These are phyloP conservation scores for Sechiopsis laciniata DNA, from an alignment of 306 rosid genomes.

Conservation along the genomic window DNA sequence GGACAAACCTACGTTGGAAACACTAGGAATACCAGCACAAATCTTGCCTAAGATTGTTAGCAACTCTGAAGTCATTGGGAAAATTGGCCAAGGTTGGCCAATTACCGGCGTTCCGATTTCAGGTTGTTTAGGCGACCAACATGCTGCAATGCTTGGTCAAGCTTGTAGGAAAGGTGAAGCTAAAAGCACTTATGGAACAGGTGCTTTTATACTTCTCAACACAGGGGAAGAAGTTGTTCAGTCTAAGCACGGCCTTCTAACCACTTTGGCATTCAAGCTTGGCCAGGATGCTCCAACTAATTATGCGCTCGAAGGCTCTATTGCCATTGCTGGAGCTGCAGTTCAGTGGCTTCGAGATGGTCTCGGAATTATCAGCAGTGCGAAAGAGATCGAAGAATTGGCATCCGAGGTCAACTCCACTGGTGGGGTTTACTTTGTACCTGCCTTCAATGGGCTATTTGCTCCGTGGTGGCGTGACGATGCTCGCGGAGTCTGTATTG, in stretches of 20 bases:
- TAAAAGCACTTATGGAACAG: conserved; percentile 86
- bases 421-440: conserved; percentile 84
- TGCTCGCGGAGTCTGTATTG: conserved; percentile 84
- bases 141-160: conserved; percentile 88
- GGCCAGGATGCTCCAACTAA: conserved; percentile 54
- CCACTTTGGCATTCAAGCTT: conserved; percentile 76
- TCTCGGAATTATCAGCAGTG: conserved; percentile 58
- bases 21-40: conserved; percentile 47
- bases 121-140: conserved; percentile 93
- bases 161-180: conserved; percentile 77
- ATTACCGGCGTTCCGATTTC: conserved; percentile 65
- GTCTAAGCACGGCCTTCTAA: conserved; percentile 71
- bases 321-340: conserved; percentile 97
- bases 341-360: conserved; percentile 93
- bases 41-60: conserved; percentile 75
- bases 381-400: conserved; percentile 61
- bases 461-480: conserved; percentile 99
- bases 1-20: conserved; percentile 52
- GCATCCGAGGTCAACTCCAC: conserved; percentile 57
- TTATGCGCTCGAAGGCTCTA: conserved; percentile 89
- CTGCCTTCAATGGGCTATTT: conserved; percentile 84
- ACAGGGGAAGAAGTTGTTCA: conserved; percentile 54
- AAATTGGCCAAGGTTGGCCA: conserved; percentile 60
- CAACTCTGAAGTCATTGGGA: conserved; percentile 72
- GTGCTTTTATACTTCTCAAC: conserved; percentile 84